Base-by-base conservation (phyloP, 805 yeast species). In the Teunomyces lycoperdinae region DNA sequence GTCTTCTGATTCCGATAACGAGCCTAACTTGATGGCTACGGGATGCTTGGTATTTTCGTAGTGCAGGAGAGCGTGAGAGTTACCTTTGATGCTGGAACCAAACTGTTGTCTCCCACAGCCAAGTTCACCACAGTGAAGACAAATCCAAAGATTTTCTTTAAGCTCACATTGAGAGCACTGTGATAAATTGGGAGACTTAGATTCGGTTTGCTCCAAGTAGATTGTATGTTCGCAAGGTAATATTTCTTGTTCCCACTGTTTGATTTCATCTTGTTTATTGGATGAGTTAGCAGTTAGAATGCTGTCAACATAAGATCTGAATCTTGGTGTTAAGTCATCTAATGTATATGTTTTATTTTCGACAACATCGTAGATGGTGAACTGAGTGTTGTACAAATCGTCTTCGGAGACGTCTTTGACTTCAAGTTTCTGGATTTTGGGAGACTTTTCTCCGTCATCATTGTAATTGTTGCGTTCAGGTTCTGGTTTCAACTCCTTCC, bases 31-130 rank as follows among this genome's bases (percentile, higher is more conserved):
- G 6, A 91, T 87, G 0, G 97, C 96, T 13, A 91, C 81, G 2
- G 89, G 80, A 66, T 94, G 99, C 0, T 72, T 74, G 0, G 79
- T 55, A 9, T 60, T 44, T 33, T 84, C 80, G 59, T 64, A 84
- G 66, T 94, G 99, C 0, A 66, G 62, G 50, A 92, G 69, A 0
- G 96, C 98, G 64, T 94, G 99, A 0, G 96, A 84, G 61, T 92
- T 82, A 5, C 99, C 99, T n/a, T 90, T 85, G 31, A 71, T 51
- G 9, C 87, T 81, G 20, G 95, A 92, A 31, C 98, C 99, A 61
- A 87, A 89, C 66, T 94, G 99, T 29, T 84, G 83, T 54, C 99
- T 74, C 5, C 99, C 99, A 69, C 99, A 94, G 4, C 97, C 97
- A 9, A 90, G 58, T n/a, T 78, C 70, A 1, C 99, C 99, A 76